Percentiles rank a stretch among this genome's conserved stretches.
Evolutionary conservation across 805 yeast genomes (phyloP).

Genomic region (Barnettozyma vustinii): DNA sequence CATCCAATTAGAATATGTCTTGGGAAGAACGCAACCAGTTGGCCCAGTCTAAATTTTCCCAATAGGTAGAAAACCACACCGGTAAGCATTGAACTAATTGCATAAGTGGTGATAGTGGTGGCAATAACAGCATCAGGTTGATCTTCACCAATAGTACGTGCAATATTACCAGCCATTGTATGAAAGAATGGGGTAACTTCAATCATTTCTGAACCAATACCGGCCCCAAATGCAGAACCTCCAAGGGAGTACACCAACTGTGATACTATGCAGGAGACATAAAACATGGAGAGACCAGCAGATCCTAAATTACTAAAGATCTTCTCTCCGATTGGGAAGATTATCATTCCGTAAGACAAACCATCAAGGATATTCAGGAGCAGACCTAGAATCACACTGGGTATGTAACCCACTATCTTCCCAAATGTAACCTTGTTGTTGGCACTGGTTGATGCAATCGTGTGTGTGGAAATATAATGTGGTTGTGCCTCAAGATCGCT

Average conservation of each 20-base stretch:
- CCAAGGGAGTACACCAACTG: conserved; percentile 88
- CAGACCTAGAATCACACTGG: conserved; percentile 83
- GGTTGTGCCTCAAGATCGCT: conserved; percentile 11
- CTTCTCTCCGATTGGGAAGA: conserved; percentile 86
- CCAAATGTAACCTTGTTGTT: conserved; percentile 9
- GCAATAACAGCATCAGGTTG: conserved; percentile 56
- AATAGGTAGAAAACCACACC: conserved; percentile 73
- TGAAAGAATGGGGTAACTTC: conserved; percentile 99
- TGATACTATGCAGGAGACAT: conserved; percentile 83
- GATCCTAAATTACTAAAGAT: conserved; percentile 77
- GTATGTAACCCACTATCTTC: conserved; percentile 33
- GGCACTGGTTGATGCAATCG: background rate
- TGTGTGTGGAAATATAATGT: background rate
- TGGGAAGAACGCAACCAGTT: conserved; percentile 91
- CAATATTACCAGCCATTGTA: conserved; percentile 78
- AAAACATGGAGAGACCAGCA: conserved; percentile 89
- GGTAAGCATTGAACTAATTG: conserved; percentile 77
- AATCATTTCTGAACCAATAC: conserved; percentile 98
- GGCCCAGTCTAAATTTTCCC: conserved; percentile 78
- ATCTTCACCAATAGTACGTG: conserved; percentile 47
- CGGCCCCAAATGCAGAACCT: conserved; percentile 82
- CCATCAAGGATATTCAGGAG: conserved; percentile 88
- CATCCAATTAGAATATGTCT: conserved; percentile 95
- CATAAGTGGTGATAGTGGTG: conserved; percentile 83
- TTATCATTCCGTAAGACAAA: conserved; percentile 93